Conservation (phyloP, 1,139 yeast species). For the Magnusiomyces fungicola region DNA sequence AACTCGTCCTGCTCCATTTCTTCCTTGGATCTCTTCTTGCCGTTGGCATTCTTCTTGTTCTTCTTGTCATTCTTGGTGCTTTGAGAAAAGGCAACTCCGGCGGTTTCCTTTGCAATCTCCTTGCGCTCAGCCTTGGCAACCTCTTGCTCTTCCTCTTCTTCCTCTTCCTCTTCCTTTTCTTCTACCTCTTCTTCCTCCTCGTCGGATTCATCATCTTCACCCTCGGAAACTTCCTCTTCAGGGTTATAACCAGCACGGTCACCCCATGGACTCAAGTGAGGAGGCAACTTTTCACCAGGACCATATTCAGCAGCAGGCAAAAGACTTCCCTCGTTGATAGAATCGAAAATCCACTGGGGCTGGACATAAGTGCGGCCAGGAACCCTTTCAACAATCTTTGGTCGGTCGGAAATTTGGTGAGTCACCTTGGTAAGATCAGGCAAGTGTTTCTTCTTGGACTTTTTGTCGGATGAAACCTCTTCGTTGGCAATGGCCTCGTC, state of each 20-base stretch:
- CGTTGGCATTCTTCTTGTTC: slow-evolving; percentile 12
- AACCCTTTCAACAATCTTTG: slow-evolving; percentile 65
- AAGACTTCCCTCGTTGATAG: slow-evolving; percentile 69
- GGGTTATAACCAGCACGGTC: slow-evolving; percentile 91
- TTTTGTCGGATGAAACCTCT: slow-evolving; percentile 23
- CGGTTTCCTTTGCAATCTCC: slow-evolving; percentile 86
- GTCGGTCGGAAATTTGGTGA: slow-evolving; percentile 93
- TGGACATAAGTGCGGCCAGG: slow-evolving; percentile 91
- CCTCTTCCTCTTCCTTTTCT: slow-evolving; percentile 46
- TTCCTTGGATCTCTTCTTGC: slow-evolving; percentile 28
- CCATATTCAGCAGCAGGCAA: slow-evolving; percentile 74
- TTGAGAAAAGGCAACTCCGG: slow-evolving; percentile 73
- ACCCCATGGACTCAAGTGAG: slow-evolving; percentile 99
- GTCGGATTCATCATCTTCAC: slow-evolving; percentile 35
- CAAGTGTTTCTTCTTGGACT: slow-evolving; percentile 25
- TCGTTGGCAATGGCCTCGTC: slow-evolving; percentile 54
- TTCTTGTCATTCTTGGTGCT: slow-evolving; percentile 20
- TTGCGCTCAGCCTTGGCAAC: slow-evolving; percentile 42
- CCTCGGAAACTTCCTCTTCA: slow-evolving; percentile 40
- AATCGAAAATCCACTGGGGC: slow-evolving; percentile 98
- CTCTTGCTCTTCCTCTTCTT: slow-evolving; percentile 43
- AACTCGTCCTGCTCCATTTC: slow-evolving; percentile 60
- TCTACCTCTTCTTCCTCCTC: slow-evolving; percentile 45
- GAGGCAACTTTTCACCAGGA: slow-evolving; percentile 93
- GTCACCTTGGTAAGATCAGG: slow-evolving; percentile 67